These are phyloP conservation scores for Apostasia shenzhenica DNA, from an alignment of 106 monocot species.

Conservation along the genomic window DNA sequence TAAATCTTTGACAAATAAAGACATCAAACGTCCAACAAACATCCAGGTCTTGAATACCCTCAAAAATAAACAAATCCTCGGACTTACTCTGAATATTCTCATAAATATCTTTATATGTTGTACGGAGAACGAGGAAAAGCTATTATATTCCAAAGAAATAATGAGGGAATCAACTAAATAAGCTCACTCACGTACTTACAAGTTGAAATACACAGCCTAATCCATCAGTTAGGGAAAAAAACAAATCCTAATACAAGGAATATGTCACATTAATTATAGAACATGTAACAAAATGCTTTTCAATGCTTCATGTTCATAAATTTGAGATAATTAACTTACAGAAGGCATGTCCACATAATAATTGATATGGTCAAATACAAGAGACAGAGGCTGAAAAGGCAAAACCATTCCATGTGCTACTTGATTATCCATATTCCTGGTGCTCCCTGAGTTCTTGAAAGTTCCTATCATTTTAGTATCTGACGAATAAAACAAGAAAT, in stretches of 20 bases:
- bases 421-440: background rate
- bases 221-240: background rate
- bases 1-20: too few species aligned
- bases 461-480: slow-evolving; percentile 4
- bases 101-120: too few species aligned
- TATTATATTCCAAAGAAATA: background rate
- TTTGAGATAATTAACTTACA: slow-evolving; percentile 36
- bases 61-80: too few species aligned
- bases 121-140: too few species aligned
- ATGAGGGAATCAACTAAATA: background rate
- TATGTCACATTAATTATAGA: background rate
- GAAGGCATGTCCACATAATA: slow-evolving; percentile 87
- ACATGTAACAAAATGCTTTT: background rate
- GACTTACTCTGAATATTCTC: too few species aligned
- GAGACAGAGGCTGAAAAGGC: slow-evolving; percentile 82
- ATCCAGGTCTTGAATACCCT: too few species aligned
- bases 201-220: background rate
- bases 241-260: background rate
- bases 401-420: slow-evolving; percentile 53
- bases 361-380: slow-evolving; percentile 67
- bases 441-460: slow-evolving; percentile 3
- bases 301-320: background rate
- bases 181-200: background rate
- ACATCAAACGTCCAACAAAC: too few species aligned
- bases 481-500: background rate